Evolutionary conservation across 2,329 filamentous ascomycete genomes (phyloP), one percentile per base, ranked within the genome.

Genomic region (Fusarium sp.): DNA sequence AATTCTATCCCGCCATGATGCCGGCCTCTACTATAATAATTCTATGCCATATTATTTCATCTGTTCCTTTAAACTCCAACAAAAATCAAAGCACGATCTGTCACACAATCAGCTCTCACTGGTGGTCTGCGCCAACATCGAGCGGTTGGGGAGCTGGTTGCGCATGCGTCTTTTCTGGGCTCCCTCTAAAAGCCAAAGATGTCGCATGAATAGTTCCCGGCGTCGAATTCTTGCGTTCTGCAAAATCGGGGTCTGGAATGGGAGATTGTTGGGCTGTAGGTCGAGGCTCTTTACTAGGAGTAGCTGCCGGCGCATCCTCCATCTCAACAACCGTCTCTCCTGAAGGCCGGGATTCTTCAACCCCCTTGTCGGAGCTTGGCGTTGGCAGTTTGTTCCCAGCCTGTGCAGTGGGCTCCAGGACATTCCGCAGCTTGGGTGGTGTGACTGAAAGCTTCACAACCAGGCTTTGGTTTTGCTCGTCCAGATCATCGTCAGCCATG

Each of bases 361-460:
- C 58, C 56, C 52, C 64, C 30, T 74, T 67, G 41, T 75, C 66
- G 15, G 67, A 63, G 13, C 68, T 73, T 10, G 72, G 62, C 18
- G 68, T 70, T 20, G 73, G 73, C 24, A 76, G 48, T 58, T 71
- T 65, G 55, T 74, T 73, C 32, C 65, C 62, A 11, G 62, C 73
- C 63, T 73, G 72, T 38, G 61, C 56, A 43, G 62, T 71, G 0
- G 76, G 69, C 13, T 65, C 59, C 30, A 82, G 60, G 7, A 74
- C 78, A 20, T 72, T 79, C 57, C 73, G 77, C 58, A 80, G 81
- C 70, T 70, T 82, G 48, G 75, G 84, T 71, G 79, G 74, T 43
- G 84, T 84, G 24, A 90, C 80, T 9, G 86, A 85, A 16, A 97
- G 84, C 78, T 92, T 94, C 60, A 97, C 91, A 53, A 97, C 86